phyloP scores from a whole-genome alignment of 148 eudicot genomes.

The Linanthus parryae region DNA sequence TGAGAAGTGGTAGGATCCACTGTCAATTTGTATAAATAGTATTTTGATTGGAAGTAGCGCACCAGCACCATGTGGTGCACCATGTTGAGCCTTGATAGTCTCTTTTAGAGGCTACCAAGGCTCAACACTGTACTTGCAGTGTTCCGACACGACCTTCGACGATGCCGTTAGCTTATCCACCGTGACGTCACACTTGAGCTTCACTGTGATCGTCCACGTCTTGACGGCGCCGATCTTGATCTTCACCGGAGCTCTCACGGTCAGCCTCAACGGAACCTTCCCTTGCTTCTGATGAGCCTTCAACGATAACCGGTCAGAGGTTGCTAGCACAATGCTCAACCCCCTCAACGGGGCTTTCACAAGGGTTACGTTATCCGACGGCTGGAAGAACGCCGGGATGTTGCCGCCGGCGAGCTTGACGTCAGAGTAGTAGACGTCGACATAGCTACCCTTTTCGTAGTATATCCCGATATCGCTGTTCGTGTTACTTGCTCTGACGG shows the following conservation, averaged over 20 bases:
- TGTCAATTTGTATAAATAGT: too few relatives aligned
- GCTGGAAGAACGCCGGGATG: conserved; percentile 61
- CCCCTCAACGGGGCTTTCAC: conserved; percentile 47
- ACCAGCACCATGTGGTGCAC: too few relatives aligned
- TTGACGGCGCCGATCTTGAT: conserved; percentile 54
- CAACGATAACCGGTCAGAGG: conserved; percentile 27
- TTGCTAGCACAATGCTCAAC: conserved; percentile 36
- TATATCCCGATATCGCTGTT: conserved; percentile 63
- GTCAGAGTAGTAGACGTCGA: conserved; percentile 37
- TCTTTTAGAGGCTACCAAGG: conserved; percentile 60
- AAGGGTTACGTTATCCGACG: conserved; percentile 42
- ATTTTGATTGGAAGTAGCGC: too few relatives aligned
- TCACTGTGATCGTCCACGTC: conserved; percentile 59
- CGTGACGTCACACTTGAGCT: conserved; percentile 46
- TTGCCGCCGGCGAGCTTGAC: conserved; percentile 41
- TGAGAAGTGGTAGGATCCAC: too few relatives aligned
- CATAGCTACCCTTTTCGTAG: conserved; percentile 40
- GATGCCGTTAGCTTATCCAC: conserved; percentile 37
- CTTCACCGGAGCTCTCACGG: conserved; percentile 49
- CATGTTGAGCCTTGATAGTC: too few relatives aligned
- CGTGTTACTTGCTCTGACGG: conserved; percentile 41
- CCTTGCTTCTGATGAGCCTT: conserved; percentile 22
- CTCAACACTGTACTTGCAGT: conserved; percentile 43
- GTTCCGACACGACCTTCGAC: conserved; percentile 49
- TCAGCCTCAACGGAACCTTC: conserved; percentile 44